These are phyloP conservation scores for Pistacia vera DNA, from an alignment of 345 rosid genomes.

Conservation along the genomic window DNA sequence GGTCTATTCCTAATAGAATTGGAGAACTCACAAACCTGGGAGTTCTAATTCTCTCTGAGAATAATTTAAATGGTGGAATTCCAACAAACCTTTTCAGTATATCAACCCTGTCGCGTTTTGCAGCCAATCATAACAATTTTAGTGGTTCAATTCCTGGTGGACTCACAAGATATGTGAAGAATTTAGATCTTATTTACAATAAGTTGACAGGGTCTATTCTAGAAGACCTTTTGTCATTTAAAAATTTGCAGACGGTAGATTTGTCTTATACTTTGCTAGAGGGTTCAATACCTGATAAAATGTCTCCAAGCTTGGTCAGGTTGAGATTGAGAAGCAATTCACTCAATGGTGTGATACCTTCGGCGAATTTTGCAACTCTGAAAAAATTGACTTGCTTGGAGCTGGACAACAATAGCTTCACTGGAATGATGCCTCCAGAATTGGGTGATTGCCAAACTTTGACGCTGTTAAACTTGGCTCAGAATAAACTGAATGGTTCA, in stretches of 20 bases:
- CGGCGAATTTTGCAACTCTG: constrained; percentile 27
- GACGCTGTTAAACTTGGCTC: constrained; percentile 61
- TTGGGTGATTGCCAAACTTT: constrained; percentile 45
- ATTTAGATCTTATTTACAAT: constrained; percentile 67
- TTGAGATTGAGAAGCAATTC: constrained; percentile 70
- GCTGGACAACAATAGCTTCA: constrained; percentile 63
- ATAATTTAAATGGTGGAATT: constrained; percentile 44
- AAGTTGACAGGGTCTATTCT: constrained; percentile 50
- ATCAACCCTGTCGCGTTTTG: constrained; percentile 49
- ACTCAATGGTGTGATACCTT: constrained; percentile 42
- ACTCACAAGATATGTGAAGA: constrained; percentile 44
- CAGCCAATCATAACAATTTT: constrained; percentile 59
- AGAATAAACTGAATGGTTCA: constrained; percentile 46
- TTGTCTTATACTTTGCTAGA: constrained; percentile 51
- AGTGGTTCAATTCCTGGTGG: constrained; percentile 48
- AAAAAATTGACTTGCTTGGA: constrained; percentile 58
- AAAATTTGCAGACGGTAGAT: constrained; percentile 45
- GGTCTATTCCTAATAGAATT: constrained; percentile 49
- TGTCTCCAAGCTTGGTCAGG: constrained; percentile 53
- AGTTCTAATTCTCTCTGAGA: constrained; percentile 53
- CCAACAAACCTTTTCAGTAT: constrained; percentile 48
- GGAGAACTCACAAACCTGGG: constrained; percentile 53
- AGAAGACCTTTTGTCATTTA: constrained; percentile 38
- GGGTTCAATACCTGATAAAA: constrained; percentile 48
- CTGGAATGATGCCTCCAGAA: constrained; percentile 45